Evolutionary conservation across 2,329 filamentous ascomycete species (phyloP).

Genomic region (Domatiomyces catenatus): DNA sequence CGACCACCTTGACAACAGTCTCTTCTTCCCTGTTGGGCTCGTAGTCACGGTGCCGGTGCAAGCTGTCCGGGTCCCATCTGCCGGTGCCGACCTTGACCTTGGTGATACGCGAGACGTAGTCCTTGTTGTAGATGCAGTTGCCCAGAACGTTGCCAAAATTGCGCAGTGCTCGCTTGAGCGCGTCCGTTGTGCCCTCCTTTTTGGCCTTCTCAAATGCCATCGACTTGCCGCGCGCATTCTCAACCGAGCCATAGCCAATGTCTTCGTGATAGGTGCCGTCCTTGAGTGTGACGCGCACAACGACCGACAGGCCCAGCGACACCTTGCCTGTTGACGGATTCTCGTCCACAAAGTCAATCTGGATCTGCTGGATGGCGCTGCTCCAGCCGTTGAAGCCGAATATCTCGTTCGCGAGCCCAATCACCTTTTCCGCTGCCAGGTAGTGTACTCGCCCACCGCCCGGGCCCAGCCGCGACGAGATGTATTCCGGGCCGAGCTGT

Average conservation of each 20-base stretch:
- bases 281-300: constrained; percentile 73
- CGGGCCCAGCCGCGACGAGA: constrained; percentile 71
- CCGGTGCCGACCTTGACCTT: constrained; percentile 69
- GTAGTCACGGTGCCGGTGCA: constrained; percentile 70
- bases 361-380: constrained; percentile 82
- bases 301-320: constrained; percentile 73
- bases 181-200: constrained; percentile 94
- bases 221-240: constrained; percentile 90
- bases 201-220: constrained; percentile 97
- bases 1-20: constrained; percentile 19
- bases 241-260: constrained; percentile 88
- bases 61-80: constrained; percentile 61
- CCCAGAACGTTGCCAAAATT: constrained; percentile 93
- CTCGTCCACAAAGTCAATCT: constrained; percentile 89
- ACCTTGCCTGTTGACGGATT: constrained; percentile 62
- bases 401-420: constrained; percentile 83
- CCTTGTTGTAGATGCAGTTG: constrained; percentile 98
- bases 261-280: constrained; percentile 98
- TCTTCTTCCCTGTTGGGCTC: constrained; percentile 40
- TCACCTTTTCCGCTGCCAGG: constrained; percentile 89
- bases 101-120: constrained; percentile 77
- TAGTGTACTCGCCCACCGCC: constrained; percentile 82
- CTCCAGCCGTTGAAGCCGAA: constrained; percentile 98
- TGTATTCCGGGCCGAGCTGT: constrained; percentile 89
- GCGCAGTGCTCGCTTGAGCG: constrained; percentile 70